Percentiles rank a stretch among this genome's conserved stretches.
Evolutionary conservation across 2,329 filamentous ascomycete species (phyloP).

Genomic region (Exophiala aquamarina): DNA sequence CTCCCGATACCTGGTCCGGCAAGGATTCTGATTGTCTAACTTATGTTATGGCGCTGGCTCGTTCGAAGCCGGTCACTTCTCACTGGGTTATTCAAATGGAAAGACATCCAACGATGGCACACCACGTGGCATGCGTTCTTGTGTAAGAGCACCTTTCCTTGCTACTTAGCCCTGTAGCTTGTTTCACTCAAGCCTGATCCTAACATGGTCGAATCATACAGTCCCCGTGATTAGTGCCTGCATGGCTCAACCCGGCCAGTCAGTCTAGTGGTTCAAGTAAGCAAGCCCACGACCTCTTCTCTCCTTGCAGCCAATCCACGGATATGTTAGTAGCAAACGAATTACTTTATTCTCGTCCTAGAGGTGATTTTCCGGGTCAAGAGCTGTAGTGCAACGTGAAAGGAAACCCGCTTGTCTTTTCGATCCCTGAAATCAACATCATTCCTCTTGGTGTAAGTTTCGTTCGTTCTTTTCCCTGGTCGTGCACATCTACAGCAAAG

Average conservation of each 20-base stretch:
- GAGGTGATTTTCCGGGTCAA: conserved; percentile 7
- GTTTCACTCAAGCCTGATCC: background rate
- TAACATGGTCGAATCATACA: background rate
- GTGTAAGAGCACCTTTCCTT: background rate
- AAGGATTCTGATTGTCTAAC: background rate
- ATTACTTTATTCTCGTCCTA: too few species aligned
- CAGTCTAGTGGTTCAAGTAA: background rate
- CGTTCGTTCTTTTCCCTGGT: background rate
- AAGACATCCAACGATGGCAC: conserved; percentile 6
- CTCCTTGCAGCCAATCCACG: too few species aligned
- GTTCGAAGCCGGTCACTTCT: conserved; percentile 3
- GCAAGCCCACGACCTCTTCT: background rate
- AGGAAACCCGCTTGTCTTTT: conserved; percentile 1
- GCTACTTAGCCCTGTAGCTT: too few species aligned
- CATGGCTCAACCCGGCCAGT: conserved; percentile 6
- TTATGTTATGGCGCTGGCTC: conserved; percentile 5
- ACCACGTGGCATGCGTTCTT: conserved; percentile 8
- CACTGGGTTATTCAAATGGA: conserved; percentile 7
- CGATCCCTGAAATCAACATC: conserved; percentile 5
- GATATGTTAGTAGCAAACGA: too few species aligned
- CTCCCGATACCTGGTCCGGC: too few species aligned
- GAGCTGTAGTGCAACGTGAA: conserved; percentile 8
- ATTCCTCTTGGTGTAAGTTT: conserved; percentile 8
- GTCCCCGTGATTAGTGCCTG: conserved; percentile 1
- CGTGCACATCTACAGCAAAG: too few species aligned